phyloP scores from a whole-genome alignment of 352 stramenopile genomes.

The Poterioochromonas sp. region DNA sequence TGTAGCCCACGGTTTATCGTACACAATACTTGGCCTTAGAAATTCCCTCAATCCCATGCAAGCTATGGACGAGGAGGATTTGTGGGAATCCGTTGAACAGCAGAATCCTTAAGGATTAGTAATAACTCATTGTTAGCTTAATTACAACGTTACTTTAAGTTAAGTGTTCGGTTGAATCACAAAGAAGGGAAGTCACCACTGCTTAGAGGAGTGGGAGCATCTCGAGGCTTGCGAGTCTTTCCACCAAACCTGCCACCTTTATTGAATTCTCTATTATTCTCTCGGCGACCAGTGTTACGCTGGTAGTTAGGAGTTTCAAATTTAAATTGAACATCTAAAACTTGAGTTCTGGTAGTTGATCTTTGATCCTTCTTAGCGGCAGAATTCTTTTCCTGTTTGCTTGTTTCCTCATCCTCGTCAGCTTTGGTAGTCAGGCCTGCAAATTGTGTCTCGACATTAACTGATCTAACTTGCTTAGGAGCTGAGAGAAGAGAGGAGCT shows the following conservation, averaged over 20 bases:
- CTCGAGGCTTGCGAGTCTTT: too few species aligned
- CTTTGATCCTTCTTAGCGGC: not conserved
- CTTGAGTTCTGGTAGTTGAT: not conserved
- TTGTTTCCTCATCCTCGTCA: not conserved
- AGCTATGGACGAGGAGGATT: slow-evolving; percentile 34
- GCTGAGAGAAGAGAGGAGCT: not conserved
- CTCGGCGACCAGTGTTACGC: too few species aligned
- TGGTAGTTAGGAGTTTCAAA: not conserved
- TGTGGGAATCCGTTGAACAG: slow-evolving; percentile 32
- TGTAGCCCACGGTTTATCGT: slow-evolving; percentile 29
- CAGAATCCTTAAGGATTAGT: too few species aligned
- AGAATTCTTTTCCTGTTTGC: not conserved
- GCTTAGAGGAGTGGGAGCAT: too few species aligned
- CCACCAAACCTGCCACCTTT: too few species aligned
- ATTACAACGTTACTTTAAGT: too few species aligned
- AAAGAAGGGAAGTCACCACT: too few species aligned
- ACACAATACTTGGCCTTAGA: slow-evolving; percentile 33
- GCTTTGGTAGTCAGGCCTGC: not conserved
- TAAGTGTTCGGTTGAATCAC: too few species aligned
- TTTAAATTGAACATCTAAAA: not conserved
- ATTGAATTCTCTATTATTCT: too few species aligned
- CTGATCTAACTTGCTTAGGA: not conserved
- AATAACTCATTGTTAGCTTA: too few species aligned
- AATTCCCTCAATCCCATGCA: slow-evolving; percentile 29
- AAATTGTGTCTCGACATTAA: not conserved